phyloP scores from a whole-genome alignment of 2,329 filamentous ascomycete genomes.

The Cladosporium sp. region DNA sequence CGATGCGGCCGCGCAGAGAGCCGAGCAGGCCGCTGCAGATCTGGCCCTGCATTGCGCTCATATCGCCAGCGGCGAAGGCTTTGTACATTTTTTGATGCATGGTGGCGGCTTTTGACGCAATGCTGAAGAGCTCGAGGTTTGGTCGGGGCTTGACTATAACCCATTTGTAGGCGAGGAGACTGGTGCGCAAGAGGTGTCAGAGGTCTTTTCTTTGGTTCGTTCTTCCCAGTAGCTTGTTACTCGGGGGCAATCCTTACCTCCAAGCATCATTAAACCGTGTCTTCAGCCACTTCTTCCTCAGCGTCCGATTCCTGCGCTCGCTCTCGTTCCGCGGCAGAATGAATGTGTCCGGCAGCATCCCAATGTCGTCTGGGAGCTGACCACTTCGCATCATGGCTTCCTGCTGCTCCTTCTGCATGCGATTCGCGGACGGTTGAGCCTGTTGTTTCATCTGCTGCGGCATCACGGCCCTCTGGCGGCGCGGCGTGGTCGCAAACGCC shows the following conservation, averaged over 20 bases:
- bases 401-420: slow-evolving; percentile 28
- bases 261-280: neutral
- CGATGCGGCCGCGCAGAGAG: slow-evolving; percentile 29
- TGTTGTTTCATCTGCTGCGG: slow-evolving; percentile 25
- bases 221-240: neutral
- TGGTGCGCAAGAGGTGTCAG: neutral
- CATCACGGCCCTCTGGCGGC: neutral
- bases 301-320: slow-evolving; percentile 14
- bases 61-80: slow-evolving; percentile 39
- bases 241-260: neutral
- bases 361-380: slow-evolving; percentile 35
- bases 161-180: neutral
- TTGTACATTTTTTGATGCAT: slow-evolving; percentile 44
- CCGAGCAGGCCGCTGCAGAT: slow-evolving; percentile 19
- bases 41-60: slow-evolving; percentile 16
- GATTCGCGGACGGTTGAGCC: slow-evolving; percentile 35
- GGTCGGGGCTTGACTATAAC: slow-evolving; percentile 19
- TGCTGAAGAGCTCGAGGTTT: slow-evolving; percentile 28
- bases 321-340: slow-evolving; percentile 21
- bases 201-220: neutral
- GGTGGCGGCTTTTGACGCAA: slow-evolving; percentile 32
- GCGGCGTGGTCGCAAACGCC: neutral
- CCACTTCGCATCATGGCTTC: slow-evolving; percentile 29
- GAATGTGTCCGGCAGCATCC: slow-evolving; percentile 36
- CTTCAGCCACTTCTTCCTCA: slow-evolving; percentile 14